A percentile compares a stretch with the other conserved stretches of the same genome.
phyloP scores from a whole-genome alignment of 495 filamentous ascomycete genomes.

The Podospora sp. region DNA sequence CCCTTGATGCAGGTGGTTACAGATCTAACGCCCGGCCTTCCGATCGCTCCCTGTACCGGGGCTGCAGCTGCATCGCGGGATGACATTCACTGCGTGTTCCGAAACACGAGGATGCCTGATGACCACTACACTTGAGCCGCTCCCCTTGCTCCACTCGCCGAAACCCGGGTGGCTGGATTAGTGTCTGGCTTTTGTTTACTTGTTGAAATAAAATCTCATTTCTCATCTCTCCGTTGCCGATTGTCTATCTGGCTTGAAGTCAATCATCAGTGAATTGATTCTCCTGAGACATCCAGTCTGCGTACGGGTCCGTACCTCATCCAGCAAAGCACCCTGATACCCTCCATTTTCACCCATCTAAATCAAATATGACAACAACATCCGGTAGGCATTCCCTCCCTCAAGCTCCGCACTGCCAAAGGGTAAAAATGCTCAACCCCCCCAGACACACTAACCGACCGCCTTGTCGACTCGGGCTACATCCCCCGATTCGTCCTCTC shows the following conservation, averaged over 20 bases:
- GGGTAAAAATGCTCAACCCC: too few relatives aligned
- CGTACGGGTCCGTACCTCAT: too few relatives aligned
- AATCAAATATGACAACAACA: too few relatives aligned
- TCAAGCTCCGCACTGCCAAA: too few relatives aligned
- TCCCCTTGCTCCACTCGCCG: not conserved
- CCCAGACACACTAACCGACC: not conserved
- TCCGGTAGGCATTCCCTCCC: too few relatives aligned
- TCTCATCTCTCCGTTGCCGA: too few relatives aligned
- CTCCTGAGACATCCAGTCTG: too few relatives aligned
- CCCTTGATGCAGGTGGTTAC: not conserved
- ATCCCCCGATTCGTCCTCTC: not conserved
- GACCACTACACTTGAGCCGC: not conserved
- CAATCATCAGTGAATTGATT: too few relatives aligned
- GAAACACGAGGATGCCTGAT: slow-evolving; percentile 20
- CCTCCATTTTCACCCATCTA: too few relatives aligned
- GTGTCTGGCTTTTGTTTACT: not conserved
- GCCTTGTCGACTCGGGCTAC: slow-evolving; percentile 3
- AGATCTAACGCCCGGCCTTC: not conserved
- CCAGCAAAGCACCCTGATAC: too few relatives aligned
- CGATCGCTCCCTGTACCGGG: not conserved
- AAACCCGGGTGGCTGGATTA: not conserved
- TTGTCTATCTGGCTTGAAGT: too few relatives aligned
- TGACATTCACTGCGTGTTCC: not conserved
- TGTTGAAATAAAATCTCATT: too few relatives aligned
- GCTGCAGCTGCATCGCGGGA: not conserved